A percentile compares a stretch with the other conserved stretches of the same genome.
Evolutionary conservation across 805 yeast genomes (phyloP).

Genomic region (Myxozyma vanderwaltii): DNA sequence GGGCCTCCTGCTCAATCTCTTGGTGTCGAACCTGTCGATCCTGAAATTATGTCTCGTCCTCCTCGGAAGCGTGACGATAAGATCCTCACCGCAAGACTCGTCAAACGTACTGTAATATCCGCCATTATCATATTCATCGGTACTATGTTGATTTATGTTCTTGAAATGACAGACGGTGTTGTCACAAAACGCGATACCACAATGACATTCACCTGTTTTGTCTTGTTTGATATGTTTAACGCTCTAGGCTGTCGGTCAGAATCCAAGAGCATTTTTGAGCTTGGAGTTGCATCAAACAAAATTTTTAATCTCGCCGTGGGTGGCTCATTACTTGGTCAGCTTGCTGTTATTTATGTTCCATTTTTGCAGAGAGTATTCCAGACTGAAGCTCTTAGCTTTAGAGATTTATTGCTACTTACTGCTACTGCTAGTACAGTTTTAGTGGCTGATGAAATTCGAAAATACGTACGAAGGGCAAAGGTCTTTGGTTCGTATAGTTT

Average conservation of each 20-base stretch:
- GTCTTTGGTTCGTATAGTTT: constrained; percentile 24
- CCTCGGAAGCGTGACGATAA: constrained; percentile 84
- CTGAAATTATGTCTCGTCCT: constrained; percentile 64
- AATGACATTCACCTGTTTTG: constrained; percentile 98
- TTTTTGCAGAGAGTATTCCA: constrained; percentile 91
- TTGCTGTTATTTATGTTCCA: constrained; percentile 91
- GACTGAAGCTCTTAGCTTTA: constrained; percentile 80
- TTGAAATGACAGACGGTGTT: constrained; percentile 80
- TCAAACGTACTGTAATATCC: constrained; percentile 73
- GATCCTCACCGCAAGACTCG: constrained; percentile 69
- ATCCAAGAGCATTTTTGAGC: constrained; percentile 75
- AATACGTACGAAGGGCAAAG: constrained; percentile 45
- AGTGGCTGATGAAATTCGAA: constrained; percentile 80
- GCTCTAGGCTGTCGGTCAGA: constrained; percentile 92
- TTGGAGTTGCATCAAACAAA: constrained; percentile 74
- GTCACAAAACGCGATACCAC: constrained; percentile 96
- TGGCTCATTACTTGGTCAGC: constrained; percentile 83
- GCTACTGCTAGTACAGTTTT: constrained; percentile 76
- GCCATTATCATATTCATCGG: constrained; percentile 80
- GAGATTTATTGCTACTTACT: constrained; percentile 67
- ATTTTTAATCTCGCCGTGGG: constrained; percentile 95
- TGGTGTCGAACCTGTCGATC: constrained; percentile 66
- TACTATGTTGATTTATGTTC: constrained; percentile 80
- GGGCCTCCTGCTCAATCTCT: constrained; percentile 85
- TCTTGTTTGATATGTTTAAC: constrained; percentile 93